Conservation (phyloP, 164 flowering plant genomes). For the Macadamia tetraphylla region DNA sequence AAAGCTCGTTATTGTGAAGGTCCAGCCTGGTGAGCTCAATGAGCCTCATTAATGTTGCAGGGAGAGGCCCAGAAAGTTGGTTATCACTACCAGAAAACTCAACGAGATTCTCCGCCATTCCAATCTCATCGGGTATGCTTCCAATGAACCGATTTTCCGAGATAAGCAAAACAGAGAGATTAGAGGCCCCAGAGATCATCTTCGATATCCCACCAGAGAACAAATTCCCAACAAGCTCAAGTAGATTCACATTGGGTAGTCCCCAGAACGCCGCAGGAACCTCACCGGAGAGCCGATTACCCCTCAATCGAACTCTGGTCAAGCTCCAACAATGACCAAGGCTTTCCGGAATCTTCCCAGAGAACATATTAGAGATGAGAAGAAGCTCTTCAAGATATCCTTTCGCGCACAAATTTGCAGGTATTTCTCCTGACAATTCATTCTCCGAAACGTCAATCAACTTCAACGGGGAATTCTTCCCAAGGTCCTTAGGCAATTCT, state of each 20-base stretch:
- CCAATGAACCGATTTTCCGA: slow-evolving; percentile 45
- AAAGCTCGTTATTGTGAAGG: slow-evolving; percentile 42
- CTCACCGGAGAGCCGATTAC: slow-evolving; percentile 50
- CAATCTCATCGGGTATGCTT: slow-evolving; percentile 51
- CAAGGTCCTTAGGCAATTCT: slow-evolving; percentile 45
- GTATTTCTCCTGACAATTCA: slow-evolving; percentile 45
- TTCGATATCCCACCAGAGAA: slow-evolving; percentile 43
- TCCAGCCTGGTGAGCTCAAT: slow-evolving; percentile 39
- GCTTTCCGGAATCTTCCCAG: slow-evolving; percentile 49
- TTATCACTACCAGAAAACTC: slow-evolving; percentile 39
- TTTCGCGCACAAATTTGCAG: slow-evolving; percentile 36
- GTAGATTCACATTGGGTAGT: slow-evolving; percentile 44
- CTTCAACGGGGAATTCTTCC: slow-evolving; percentile 44
- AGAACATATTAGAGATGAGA: slow-evolving; percentile 42
- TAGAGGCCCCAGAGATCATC: slow-evolving; percentile 40
- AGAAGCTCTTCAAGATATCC: slow-evolving; percentile 47
- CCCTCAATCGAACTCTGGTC: slow-evolving; percentile 41
- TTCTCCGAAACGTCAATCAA: slow-evolving; percentile 55
- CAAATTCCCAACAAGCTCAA: slow-evolving; percentile 44
- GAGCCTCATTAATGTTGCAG: slow-evolving; percentile 35
- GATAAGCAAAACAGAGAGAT: slow-evolving; percentile 36
- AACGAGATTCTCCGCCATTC: slow-evolving; percentile 29
- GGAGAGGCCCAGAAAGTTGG: slow-evolving; percentile 36
- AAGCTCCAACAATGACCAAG: slow-evolving; percentile 42
- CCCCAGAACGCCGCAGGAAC: slow-evolving; percentile 67